phyloP scores from a whole-genome alignment of 164 flowering plant genomes.

The Cinnamomum micranthum region DNA sequence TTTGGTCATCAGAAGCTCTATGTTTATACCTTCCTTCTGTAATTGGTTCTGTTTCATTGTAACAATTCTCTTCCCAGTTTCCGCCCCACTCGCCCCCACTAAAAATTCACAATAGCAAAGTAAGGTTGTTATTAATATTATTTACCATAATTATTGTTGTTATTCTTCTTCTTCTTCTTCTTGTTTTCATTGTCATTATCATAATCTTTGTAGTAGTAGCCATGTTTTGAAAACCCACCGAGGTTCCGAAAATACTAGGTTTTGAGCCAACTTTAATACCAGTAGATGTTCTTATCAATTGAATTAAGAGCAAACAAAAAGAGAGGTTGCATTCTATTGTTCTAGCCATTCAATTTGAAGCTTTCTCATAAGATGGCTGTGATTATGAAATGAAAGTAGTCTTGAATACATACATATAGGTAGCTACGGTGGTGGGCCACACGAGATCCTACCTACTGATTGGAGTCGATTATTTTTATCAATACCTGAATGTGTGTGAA shows the following conservation, averaged over 20 bases:
- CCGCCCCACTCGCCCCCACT: slow-evolving; percentile 67
- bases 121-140: background rate
- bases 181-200: background rate
- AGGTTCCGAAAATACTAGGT: background rate
- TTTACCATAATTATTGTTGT: background rate
- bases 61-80: slow-evolving; percentile 36
- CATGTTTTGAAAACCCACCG: background rate
- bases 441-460: no score
- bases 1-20: slow-evolving; percentile 31
- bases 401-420: no score
- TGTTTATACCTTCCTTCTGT: slow-evolving; percentile 39
- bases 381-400: no score
- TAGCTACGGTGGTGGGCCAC: no score
- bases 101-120: slow-evolving; percentile 1
- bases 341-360: no score
- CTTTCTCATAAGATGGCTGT: no score
- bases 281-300: no score
- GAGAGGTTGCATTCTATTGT: no score
- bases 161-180: background rate
- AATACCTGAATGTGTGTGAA: no score
- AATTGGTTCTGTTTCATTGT: slow-evolving; percentile 47
- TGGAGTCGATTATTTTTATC: no score
- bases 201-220: background rate
- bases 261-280: no score
- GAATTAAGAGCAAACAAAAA: no score